Evolutionary conservation across 805 yeast species (phyloP), one percentile per base, ranked within the genome.

Genomic region (Cyberlindnera americana): DNA sequence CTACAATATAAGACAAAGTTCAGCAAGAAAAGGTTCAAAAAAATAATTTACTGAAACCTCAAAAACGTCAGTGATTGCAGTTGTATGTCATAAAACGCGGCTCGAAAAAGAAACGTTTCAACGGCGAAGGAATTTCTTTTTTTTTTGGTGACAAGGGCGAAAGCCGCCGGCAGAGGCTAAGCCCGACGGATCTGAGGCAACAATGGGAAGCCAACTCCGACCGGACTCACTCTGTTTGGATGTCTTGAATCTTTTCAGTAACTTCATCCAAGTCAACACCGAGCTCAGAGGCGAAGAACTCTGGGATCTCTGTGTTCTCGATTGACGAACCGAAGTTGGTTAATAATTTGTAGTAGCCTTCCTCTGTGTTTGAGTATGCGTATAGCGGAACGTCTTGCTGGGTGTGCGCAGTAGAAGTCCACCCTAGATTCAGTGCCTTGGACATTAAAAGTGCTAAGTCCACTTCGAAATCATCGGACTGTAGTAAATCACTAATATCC

Each of bases 401-500:
- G 12, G 95, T 80, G 62, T 90, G 98, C 22, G 96, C 97, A 52
- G 85, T 90, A 0, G 96, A 85, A n/a, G 95, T 73, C 96, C 96
- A 90, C 17, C 96, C 96, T 28, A 88, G 74, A 61, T 84, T 83
- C 0, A 96, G 86, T 41, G 93, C 74, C 13, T 63, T 53, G 2
- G 95, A 83, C 16, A 87, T 70, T 74, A 89, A 71, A 37, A 76
- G 68, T 54, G 83, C 81, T 42, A 88, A 61, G 25, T 70, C 66
- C 41, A 78, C 77, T 9, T 44, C 46, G 5, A 67, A 49, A 6
- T 51, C 47, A 21, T 58, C 52, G 19, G 66, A 53, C 5, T 59
- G 47, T 24, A 77, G 48, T 10, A 83, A 57, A 2, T 47, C 53
- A 9, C 61, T 55, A 15, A 81, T 59, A 44, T 87, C 95, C 1